Conservation (phyloP, 768 basidiomycete species). For the Suillus tomentosus region DNA sequence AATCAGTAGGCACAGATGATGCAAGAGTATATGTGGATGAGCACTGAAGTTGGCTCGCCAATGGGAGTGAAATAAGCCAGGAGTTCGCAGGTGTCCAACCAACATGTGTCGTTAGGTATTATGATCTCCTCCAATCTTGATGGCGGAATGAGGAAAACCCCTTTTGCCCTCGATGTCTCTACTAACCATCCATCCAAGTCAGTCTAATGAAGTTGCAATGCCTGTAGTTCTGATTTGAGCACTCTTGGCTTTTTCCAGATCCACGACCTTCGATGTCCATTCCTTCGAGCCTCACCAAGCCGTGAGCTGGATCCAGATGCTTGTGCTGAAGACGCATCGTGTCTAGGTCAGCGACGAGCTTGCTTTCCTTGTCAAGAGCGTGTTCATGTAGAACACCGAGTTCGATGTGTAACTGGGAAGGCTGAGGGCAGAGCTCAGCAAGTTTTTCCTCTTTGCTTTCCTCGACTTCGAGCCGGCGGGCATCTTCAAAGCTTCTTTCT, state of each 20-base stretch:
- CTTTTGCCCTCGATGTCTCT: slow-evolving; percentile 64
- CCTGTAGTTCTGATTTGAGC: slow-evolving; percentile 72
- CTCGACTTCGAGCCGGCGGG: slow-evolving; percentile 75
- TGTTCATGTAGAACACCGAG: slow-evolving; percentile 63
- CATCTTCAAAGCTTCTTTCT: slow-evolving; percentile 50
- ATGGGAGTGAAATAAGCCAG: slow-evolving; percentile 25
- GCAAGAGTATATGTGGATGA: slow-evolving; percentile 1
- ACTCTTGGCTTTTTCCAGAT: slow-evolving; percentile 72
- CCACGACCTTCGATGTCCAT: slow-evolving; percentile 51
- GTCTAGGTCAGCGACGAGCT: slow-evolving; percentile 77
- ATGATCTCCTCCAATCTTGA: no score
- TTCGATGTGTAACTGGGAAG: slow-evolving; percentile 63
- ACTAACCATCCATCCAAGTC: slow-evolving; percentile 66
- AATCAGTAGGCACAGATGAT: background rate
- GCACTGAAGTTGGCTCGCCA: background rate
- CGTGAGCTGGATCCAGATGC: slow-evolving; percentile 61
- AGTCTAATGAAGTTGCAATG: slow-evolving; percentile 66
- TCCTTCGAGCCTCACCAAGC: slow-evolving; percentile 57
- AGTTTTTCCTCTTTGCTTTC: slow-evolving; percentile 89
- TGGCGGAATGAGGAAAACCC: slow-evolving; percentile 45
- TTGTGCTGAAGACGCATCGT: slow-evolving; percentile 58
- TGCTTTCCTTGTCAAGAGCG: slow-evolving; percentile 65
- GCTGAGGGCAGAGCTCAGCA: slow-evolving; percentile 63
- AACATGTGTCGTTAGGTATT: no score
- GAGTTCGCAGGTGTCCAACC: no score